Conservation (phyloP, 129 eudicot species). For the Chrysanthemum seticuspe region DNA sequence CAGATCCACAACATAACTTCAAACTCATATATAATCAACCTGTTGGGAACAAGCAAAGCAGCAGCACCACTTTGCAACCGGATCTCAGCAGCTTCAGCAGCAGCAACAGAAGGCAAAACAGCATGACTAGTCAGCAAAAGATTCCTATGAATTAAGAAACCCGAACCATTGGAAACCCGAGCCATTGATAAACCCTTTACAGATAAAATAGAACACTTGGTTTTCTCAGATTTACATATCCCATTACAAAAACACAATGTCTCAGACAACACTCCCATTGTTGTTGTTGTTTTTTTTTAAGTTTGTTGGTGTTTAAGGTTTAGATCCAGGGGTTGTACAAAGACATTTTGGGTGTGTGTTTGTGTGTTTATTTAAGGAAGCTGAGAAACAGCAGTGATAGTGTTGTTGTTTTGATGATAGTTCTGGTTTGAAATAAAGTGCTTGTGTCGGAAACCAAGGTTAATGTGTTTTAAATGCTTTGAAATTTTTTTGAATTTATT, state of each 20-base stretch:
- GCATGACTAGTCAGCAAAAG: constrained; percentile 84
- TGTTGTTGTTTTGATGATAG: constrained; percentile 14
- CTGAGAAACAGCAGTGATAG: no score
- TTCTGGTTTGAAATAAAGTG: constrained; percentile 9
- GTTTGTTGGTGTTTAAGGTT: not conserved
- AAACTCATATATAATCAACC: constrained; percentile 36
- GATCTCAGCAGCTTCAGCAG: constrained; percentile 91
- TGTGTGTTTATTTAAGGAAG: not conserved
- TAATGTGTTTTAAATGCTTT: not conserved
- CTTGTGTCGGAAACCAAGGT: not conserved
- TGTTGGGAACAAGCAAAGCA: constrained; percentile 80
- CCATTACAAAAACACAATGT: constrained; percentile 97
- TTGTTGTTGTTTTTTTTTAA: not conserved
- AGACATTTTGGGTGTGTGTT: not conserved
- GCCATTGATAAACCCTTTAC: constrained; percentile 74
- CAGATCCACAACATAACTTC: not conserved
- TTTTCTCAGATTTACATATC: constrained; percentile 85
- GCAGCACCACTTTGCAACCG: constrained; percentile 69
- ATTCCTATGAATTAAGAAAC: constrained; percentile 77
- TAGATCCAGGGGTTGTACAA: constrained; percentile 32
- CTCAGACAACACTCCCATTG: constrained; percentile 76
- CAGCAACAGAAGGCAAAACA: constrained; percentile 66
- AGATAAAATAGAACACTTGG: constrained; percentile 69
- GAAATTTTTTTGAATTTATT: not conserved
- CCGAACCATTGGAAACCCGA: constrained; percentile 55